These are phyloP conservation scores for Phytophthora agathidicida DNA, from an alignment of 352 stramenopile species.

Conservation along the genomic window DNA sequence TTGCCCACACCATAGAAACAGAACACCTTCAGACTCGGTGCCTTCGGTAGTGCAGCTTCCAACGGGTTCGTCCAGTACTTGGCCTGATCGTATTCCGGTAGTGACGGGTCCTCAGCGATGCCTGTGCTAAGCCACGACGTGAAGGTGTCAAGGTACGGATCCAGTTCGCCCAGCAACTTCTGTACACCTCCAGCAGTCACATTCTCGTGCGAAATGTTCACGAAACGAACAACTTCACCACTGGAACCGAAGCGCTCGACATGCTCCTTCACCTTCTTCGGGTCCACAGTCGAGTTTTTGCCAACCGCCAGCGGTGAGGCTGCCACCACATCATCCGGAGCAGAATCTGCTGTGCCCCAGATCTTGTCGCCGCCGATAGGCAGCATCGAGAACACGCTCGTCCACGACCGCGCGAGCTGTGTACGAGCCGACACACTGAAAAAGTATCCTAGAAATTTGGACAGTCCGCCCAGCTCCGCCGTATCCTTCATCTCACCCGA, in stretches of 20 bases:
- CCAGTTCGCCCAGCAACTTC: constrained; percentile 49
- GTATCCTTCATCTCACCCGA: constrained; percentile 97
- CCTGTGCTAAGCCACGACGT: constrained; percentile 49
- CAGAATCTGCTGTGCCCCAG: constrained; percentile 72
- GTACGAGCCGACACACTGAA: constrained; percentile 66
- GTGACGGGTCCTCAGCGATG: constrained; percentile 49
- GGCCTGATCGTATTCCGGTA: constrained; percentile 54
- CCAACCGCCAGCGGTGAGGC: constrained; percentile 55
- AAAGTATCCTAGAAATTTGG: constrained; percentile 85
- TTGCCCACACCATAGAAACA: constrained; percentile 95
- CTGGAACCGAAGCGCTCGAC: constrained; percentile 52
- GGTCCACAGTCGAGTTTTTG: constrained; percentile 34
- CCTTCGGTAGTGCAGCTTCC: constrained; percentile 83
- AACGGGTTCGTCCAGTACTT: constrained; percentile 92
- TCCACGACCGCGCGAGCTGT: constrained; percentile 69
- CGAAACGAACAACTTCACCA: constrained; percentile 61
- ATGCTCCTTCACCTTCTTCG: constrained; percentile 46
- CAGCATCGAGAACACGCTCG: constrained; percentile 92
- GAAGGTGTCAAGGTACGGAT: constrained; percentile 56
- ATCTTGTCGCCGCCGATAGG: constrained; percentile 92
- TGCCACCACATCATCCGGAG: constrained; percentile 70
- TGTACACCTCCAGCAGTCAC: constrained; percentile 60
- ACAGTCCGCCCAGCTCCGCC: constrained; percentile 85
- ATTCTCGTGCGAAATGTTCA: constrained; percentile 56
- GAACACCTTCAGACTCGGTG: constrained; percentile 94